Percentiles rank a stretch among this genome's conserved stretches.
Conservation (phyloP, 1,139 yeast species). For the Eremothecium sinecaudum region DNA sequence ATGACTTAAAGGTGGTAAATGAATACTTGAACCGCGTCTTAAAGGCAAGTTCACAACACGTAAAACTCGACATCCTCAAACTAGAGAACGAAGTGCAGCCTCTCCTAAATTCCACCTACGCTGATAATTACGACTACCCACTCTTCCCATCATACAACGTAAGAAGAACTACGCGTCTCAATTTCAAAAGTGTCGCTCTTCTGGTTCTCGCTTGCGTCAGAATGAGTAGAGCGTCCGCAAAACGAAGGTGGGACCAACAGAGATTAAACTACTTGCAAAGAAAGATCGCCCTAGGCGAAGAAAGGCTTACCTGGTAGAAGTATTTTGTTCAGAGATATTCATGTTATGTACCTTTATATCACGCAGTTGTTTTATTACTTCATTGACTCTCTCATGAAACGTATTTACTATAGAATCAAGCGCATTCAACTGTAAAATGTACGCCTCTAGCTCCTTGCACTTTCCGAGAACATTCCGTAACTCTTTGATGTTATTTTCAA, state of each 20-base stretch:
- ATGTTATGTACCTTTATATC: conserved; percentile 3
- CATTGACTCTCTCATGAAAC: conserved; percentile 24
- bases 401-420: conserved; percentile 30
- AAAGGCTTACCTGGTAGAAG: conserved; percentile 22
- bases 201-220: conserved; percentile 26
- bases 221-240: conserved; percentile 20
- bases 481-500: conserved; percentile 37
- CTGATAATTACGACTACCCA: conserved; percentile 4
- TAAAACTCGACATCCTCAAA: conserved; percentile 24
- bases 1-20: conserved; percentile 26
- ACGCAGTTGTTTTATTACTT: conserved; percentile 14
- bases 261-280: conserved; percentile 22
- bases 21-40: conserved; percentile 28
- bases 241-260: conserved; percentile 23
- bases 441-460: conserved; percentile 51
- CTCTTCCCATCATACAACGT: conserved; percentile 4
- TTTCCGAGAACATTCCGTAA: conserved; percentile 38
- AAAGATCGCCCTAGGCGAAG: conserved; percentile 22
- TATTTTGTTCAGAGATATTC: conserved; percentile 1
- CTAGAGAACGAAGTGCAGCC: conserved; percentile 20
- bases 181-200: conserved; percentile 25
- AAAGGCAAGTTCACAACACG: conserved; percentile 25
- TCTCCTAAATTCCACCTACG: conserved; percentile 2
- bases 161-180: conserved; percentile 10
- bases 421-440: conserved; percentile 62